Percentiles rank a stretch among this genome's conserved stretches.
phyloP scores from a whole-genome alignment of 306 rosid genomes.

The Vigna radiata region DNA sequence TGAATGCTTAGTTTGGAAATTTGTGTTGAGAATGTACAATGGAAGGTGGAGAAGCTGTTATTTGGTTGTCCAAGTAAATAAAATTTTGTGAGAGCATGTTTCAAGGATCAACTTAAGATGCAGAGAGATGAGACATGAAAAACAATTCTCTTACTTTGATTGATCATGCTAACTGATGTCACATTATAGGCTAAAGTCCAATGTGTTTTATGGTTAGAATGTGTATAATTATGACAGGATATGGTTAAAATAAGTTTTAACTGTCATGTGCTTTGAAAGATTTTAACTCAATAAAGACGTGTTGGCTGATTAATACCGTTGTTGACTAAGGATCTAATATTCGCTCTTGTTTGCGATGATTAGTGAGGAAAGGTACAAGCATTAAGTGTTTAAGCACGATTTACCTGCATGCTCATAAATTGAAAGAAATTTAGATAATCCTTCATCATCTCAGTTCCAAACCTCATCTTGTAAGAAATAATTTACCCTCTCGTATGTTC shows the following conservation, averaged over 20 bases:
- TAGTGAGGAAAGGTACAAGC: conserved; percentile 1
- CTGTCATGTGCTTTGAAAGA: background rate
- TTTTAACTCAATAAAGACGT: conserved; percentile 3
- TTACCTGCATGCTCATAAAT: background rate
- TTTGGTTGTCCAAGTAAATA: background rate
- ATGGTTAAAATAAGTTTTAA: conserved; percentile 5
- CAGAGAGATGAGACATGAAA: background rate
- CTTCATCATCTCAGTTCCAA: background rate
- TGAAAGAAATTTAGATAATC: conserved; percentile 23
- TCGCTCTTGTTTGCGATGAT: conserved; percentile 20
- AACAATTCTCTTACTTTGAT: conserved; percentile 22
- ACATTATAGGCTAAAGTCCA: background rate
- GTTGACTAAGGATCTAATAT: background rate
- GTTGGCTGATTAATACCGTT: conserved; percentile 19
- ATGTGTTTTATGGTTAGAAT: background rate
- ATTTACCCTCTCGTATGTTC: conserved; percentile 8
- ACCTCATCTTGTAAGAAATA: conserved; percentile 10
- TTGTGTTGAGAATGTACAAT: background rate
- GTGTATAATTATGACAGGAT: background rate
- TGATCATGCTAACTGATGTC: background rate
- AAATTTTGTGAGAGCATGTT: background rate
- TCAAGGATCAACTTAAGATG: background rate
- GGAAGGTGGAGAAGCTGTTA: conserved; percentile 12
- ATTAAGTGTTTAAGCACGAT: conserved; percentile 15
- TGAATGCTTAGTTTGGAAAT: conserved; percentile 3